phyloP scores from a whole-genome alignment of 2,329 filamentous ascomycete genomes.

The Periconia sp. region DNA sequence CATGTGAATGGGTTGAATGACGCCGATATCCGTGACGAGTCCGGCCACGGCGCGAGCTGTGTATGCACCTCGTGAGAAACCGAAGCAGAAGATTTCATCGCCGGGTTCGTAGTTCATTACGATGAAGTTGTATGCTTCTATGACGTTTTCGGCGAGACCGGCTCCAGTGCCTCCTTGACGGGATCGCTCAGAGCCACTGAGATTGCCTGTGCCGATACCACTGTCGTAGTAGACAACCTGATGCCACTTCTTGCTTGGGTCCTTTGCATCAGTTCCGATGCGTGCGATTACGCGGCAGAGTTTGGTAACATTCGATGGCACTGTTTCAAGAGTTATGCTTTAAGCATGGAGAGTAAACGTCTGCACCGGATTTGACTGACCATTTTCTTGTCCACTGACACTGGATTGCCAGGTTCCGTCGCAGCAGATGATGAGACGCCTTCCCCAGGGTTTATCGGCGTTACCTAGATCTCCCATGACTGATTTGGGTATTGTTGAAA shows the following conservation, averaged over 20 bases:
- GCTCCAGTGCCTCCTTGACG: slow-evolving; percentile 46
- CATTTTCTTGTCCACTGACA: slow-evolving; percentile 30
- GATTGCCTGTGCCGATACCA: slow-evolving; percentile 36
- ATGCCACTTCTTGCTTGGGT: slow-evolving; percentile 31
- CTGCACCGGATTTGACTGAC: not conserved
- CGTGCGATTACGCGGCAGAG: slow-evolving; percentile 36
- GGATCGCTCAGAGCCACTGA: slow-evolving; percentile 24
- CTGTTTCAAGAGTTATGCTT: not conserved
- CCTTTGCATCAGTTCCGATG: slow-evolving; percentile 26
- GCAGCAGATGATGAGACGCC: slow-evolving; percentile 39
- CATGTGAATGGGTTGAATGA: slow-evolving; percentile 49
- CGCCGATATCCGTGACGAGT: slow-evolving; percentile 48
- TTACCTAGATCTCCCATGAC: slow-evolving; percentile 9
- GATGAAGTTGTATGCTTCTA: slow-evolving; percentile 55
- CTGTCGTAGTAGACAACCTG: slow-evolving; percentile 42
- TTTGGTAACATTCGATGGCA: slow-evolving; percentile 41
- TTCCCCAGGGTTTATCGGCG: slow-evolving; percentile 28
- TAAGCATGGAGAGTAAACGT: not conserved
- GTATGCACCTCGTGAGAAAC: slow-evolving; percentile 51
- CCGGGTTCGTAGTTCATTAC: slow-evolving; percentile 53
- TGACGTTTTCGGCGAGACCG: slow-evolving; percentile 51
- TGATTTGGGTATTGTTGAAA: not conserved
- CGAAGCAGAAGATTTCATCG: slow-evolving; percentile 51
- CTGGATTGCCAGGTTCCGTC: slow-evolving; percentile 42
- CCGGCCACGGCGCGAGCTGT: slow-evolving; percentile 48